A percentile compares a stretch with the other conserved stretches of the same genome.
These are phyloP conservation scores for Simmondsia chinensis DNA, from an alignment of 148 eudicot genomes.

Conservation along the genomic window DNA sequence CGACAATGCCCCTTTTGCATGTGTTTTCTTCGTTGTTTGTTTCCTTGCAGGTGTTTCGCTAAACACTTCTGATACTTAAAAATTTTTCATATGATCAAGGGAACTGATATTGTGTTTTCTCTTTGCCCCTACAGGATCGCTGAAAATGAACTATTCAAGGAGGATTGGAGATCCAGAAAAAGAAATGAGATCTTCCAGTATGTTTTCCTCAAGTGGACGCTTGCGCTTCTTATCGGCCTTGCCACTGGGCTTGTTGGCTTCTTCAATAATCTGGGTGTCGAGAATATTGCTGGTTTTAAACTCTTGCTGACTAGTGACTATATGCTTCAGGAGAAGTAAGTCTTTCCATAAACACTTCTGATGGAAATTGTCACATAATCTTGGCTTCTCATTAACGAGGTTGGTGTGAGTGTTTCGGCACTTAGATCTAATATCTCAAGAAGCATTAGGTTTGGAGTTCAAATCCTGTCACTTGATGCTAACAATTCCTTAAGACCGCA, in stretches of 20 bases:
- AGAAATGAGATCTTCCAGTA: constrained; percentile 49
- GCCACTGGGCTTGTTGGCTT: constrained; percentile 65
- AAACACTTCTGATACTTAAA: too few species aligned
- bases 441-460: too few species aligned
- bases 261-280: constrained; percentile 53
- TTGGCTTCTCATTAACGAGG: too few species aligned
- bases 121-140: constrained; percentile 51
- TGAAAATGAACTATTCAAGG: constrained; percentile 67
- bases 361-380: too few species aligned
- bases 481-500: too few species aligned
- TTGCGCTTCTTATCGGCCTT: constrained; percentile 67
- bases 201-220: constrained; percentile 62
- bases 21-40: too few species aligned
- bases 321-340: constrained; percentile 57
- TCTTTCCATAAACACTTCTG: constrained; percentile 3
- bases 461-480: too few species aligned
- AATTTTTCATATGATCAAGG: too few species aligned
- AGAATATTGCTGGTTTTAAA: constrained; percentile 72
- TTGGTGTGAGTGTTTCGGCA: too few species aligned
- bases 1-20: too few species aligned
- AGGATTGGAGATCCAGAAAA: constrained; percentile 75
- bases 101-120: neutral
- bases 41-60: too few species aligned
- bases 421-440: too few species aligned
- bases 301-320: constrained; percentile 35